phyloP scores from a whole-genome alignment of 2,329 filamentous ascomycete genomes.

The Fusarium illudens region DNA sequence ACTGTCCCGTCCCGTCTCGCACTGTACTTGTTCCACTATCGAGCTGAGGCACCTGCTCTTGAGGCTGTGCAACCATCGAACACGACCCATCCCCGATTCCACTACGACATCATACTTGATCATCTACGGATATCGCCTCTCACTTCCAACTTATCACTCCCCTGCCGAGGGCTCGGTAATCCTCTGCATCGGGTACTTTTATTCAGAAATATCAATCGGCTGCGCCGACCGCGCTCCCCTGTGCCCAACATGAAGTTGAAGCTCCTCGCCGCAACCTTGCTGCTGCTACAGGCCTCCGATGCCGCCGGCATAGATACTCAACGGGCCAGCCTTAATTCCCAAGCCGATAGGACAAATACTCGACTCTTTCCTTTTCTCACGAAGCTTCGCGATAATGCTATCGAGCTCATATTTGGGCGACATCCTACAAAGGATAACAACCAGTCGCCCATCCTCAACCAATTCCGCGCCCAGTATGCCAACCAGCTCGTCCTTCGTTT shows the following conservation, averaged over 20 bases:
- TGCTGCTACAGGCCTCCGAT: conserved; percentile 40
- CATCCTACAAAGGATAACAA: conserved; percentile 47
- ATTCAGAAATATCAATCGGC: conserved; percentile 3
- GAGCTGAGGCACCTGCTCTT: background rate
- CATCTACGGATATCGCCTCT: conserved; percentile 5
- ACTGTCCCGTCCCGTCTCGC: background rate
- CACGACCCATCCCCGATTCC: conserved; percentile 19
- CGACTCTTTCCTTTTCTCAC: conserved; percentile 58
- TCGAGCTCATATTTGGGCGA: conserved; percentile 61
- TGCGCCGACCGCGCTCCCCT: conserved; percentile 2
- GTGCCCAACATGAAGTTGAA: conserved; percentile 40
- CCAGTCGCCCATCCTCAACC: conserved; percentile 40
- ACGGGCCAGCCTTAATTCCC: conserved; percentile 29
- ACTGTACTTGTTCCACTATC: background rate
- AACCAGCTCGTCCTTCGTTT: conserved; percentile 91
- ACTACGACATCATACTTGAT: conserved; percentile 24
- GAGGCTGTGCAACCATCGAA: conserved; percentile 2
- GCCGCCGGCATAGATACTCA: conserved; percentile 45
- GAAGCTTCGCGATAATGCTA: conserved; percentile 59
- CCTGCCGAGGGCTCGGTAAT: conserved; percentile 6
- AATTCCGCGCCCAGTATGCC: conserved; percentile 65
- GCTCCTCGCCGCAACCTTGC: conserved; percentile 35
- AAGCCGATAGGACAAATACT: conserved; percentile 24
- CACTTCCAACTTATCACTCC: background rate
- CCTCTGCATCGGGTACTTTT: background rate